phyloP scores from a whole-genome alignment of 805 yeast species.

The Helenozyma baotianmanensis region DNA sequence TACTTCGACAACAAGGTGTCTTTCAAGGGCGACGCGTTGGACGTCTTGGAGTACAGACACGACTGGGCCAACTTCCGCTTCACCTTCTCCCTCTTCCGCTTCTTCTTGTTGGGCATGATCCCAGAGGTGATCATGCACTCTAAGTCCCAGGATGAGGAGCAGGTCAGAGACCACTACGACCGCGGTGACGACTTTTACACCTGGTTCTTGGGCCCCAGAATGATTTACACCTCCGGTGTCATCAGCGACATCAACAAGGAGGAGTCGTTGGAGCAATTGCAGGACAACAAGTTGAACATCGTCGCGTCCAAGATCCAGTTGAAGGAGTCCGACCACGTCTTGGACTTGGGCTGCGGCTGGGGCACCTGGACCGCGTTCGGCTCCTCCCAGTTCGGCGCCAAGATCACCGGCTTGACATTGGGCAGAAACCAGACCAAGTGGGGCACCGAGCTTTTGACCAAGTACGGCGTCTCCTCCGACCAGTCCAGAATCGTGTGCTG shows the following conservation, averaged over 20 bases:
- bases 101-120: conserved; percentile 79
- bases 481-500: conserved; percentile 76
- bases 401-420: conserved; percentile 83
- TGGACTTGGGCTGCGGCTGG: conserved; percentile 95
- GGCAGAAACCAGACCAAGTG: conserved; percentile 89
- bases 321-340: conserved; percentile 64
- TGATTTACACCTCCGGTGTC: conserved; percentile 88
- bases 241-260: conserved; percentile 64
- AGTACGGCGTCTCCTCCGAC: conserved; percentile 62
- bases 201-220: conserved; percentile 92
- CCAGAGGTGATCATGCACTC: conserved; percentile 93
- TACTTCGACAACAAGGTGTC: conserved; percentile 80
- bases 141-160: conserved; percentile 92
- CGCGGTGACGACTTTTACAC: conserved; percentile 94
- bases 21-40: conserved; percentile 84
- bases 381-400: conserved; percentile 76
- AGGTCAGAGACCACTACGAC: conserved; percentile 92
- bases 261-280: conserved; percentile 75
- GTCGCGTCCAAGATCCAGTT: conserved; percentile 84
- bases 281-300: conserved; percentile 83
- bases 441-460: conserved; percentile 68
- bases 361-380: conserved; percentile 87
- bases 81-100: conserved; percentile 71
- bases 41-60: conserved; percentile 79
- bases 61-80: conserved; percentile 86